Conservation (phyloP, 1,139 yeast species). For the Saccharomyces hybrid region DNA sequence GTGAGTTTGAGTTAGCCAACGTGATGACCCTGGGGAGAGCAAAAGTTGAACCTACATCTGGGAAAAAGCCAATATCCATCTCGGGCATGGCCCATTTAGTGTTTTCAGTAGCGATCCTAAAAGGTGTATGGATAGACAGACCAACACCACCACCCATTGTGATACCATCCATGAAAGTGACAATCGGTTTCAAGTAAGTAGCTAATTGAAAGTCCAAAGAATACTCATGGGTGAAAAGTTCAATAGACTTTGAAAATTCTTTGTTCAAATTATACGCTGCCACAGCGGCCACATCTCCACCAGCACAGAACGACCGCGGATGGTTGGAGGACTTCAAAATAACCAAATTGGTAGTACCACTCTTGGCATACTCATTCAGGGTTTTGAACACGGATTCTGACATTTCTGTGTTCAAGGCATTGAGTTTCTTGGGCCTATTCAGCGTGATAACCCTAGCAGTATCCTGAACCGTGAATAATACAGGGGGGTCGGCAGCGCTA, state of each 20-base stretch:
- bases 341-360: conserved; percentile 54
- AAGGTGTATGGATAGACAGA: conserved; percentile 80
- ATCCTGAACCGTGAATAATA: conserved; percentile 22
- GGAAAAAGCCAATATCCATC: conserved; percentile 92
- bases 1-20: conserved; percentile 46
- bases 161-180: conserved; percentile 82
- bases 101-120: conserved; percentile 83
- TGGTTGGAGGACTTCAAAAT: conserved; percentile 53
- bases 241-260: conserved; percentile 42
- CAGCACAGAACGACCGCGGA: conserved; percentile 59
- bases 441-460: conserved; percentile 69
- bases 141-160: conserved; percentile 99
- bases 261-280: conserved; percentile 45
- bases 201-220: conserved; percentile 72
- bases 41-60: conserved; percentile 92
- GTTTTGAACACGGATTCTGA: conserved; percentile 66
- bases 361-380: conserved; percentile 65
- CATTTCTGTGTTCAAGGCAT: conserved; percentile 79
- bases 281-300: conserved; percentile 87
- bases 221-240: conserved; percentile 75
- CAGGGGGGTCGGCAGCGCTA: conserved; percentile 4
- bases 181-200: conserved; percentile 75
- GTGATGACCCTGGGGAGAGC: conserved; percentile 62
- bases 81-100: conserved; percentile 97
- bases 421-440: conserved; percentile 76